A percentile compares a stretch with the other conserved stretches of the same genome.
These are phyloP conservation scores for Venturia aucupariae DNA, from an alignment of 2,329 filamentous ascomycete species.

Conservation along the genomic window DNA sequence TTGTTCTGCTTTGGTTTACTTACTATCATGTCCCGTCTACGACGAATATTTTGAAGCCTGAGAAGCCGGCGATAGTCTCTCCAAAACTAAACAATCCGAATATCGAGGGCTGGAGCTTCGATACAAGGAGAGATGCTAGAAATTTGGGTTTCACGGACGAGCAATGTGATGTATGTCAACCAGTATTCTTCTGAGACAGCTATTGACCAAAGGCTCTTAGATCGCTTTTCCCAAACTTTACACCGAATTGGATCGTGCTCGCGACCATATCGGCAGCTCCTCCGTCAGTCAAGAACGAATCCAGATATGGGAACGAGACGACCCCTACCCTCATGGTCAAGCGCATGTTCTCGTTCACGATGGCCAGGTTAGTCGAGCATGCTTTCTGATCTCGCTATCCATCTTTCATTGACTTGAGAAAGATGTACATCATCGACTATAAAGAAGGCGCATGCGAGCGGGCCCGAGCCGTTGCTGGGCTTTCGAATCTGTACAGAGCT, in stretches of 20 bases:
- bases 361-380: constrained; percentile 18
- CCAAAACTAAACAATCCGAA: not conserved
- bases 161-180: constrained; percentile 18
- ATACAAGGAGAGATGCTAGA: constrained; percentile 18
- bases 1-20: constrained; percentile 3
- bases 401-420: too few species aligned
- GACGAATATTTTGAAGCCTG: not conserved
- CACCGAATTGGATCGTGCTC: constrained; percentile 21
- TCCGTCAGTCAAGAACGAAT: not conserved
- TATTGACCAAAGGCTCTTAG: not conserved
- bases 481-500: constrained; percentile 46
- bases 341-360: constrained; percentile 24
- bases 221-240: constrained; percentile 21
- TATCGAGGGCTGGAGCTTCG: constrained; percentile 7
- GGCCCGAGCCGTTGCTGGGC: constrained; percentile 33
- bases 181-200: not conserved
- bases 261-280: constrained; percentile 7
- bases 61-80: not conserved
- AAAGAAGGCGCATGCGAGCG: constrained; percentile 18
- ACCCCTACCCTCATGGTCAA: not conserved
- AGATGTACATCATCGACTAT: constrained; percentile 28
- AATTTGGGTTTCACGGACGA: constrained; percentile 17
- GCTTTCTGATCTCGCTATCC: not conserved
- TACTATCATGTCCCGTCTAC: not conserved
- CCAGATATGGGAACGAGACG: not conserved